Conservation (phyloP, 306 rosid genomes). For the Oemleria cerasiformis region DNA sequence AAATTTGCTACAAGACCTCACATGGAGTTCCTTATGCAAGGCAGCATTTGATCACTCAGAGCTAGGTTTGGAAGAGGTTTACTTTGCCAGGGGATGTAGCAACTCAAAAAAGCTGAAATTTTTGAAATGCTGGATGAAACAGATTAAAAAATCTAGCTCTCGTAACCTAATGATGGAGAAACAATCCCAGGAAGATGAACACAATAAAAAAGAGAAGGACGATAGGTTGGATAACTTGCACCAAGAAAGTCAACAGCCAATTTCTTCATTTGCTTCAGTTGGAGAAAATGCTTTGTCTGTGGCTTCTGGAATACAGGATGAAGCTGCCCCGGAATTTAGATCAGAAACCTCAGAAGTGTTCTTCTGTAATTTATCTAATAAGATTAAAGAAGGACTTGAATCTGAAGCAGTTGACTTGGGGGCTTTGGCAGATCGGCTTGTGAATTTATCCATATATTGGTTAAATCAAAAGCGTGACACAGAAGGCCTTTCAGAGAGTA, state of each 20-base stretch:
- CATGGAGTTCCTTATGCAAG: slow-evolving; percentile 63
- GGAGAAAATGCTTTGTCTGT: slow-evolving; percentile 40
- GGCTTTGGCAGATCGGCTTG: slow-evolving; percentile 73
- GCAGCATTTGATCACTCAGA: slow-evolving; percentile 42
- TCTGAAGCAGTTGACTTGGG: slow-evolving; percentile 60
- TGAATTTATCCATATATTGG: slow-evolving; percentile 62
- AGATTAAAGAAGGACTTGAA: slow-evolving; percentile 70
- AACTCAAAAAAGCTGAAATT: slow-evolving; percentile 62
- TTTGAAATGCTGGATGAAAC: slow-evolving; percentile 85
- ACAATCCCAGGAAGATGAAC: slow-evolving; percentile 27
- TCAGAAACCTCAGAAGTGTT: slow-evolving; percentile 54
- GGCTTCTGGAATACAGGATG: slow-evolving; percentile 51
- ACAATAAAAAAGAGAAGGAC: slow-evolving; percentile 25
- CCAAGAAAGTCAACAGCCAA: slow-evolving; percentile 48
- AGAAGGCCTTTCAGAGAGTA: slow-evolving; percentile 35
- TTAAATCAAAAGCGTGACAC: slow-evolving; percentile 40
- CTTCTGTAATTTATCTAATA: slow-evolving; percentile 55
- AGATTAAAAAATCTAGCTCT: slow-evolving; percentile 50
- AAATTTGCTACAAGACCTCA: slow-evolving; percentile 30
- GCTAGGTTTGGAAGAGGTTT: slow-evolving; percentile 48
- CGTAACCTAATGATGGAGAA: slow-evolving; percentile 18
- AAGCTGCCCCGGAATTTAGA: slow-evolving; percentile 40
- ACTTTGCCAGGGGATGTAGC: slow-evolving; percentile 41
- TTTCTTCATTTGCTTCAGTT: slow-evolving; percentile 41
- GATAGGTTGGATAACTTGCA: slow-evolving; percentile 34